phyloP scores from a whole-genome alignment of 805 yeast genomes.

The Metschnikowia proteae region DNA sequence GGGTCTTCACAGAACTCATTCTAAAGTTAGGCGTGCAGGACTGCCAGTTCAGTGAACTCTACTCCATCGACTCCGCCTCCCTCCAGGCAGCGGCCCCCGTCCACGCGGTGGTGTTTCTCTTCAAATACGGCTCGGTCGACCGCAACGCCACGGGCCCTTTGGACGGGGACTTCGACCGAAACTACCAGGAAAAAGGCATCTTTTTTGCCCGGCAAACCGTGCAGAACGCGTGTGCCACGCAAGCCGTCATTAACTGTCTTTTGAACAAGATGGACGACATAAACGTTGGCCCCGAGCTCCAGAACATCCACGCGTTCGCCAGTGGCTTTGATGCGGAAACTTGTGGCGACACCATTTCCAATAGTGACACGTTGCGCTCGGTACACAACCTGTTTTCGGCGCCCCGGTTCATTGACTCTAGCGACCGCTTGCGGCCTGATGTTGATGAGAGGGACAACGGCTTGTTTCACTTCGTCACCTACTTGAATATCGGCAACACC shows the following conservation, averaged over 20 bases:
- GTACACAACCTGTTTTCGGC: constrained; percentile 61
- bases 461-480: constrained; percentile 59
- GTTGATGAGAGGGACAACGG: constrained; percentile 45
- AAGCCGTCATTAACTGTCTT: constrained; percentile 58
- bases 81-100: constrained; percentile 38
- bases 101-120: constrained; percentile 59
- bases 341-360: constrained; percentile 59
- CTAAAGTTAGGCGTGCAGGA: constrained; percentile 50
- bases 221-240: constrained; percentile 73
- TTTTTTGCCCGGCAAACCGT: constrained; percentile 64
- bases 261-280: constrained; percentile 40
- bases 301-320: constrained; percentile 47
- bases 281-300: constrained; percentile 47
- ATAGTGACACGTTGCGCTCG: constrained; percentile 51
- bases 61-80: constrained; percentile 46
- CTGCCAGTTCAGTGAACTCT: constrained; percentile 57
- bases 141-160: constrained; percentile 26
- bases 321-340: constrained; percentile 51
- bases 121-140: constrained; percentile 51
- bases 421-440: constrained; percentile 23
- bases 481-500: constrained; percentile 39
- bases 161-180: constrained; percentile 42
- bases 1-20: constrained; percentile 61
- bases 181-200: constrained; percentile 33
- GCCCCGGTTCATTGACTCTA: constrained; percentile 51